Base-by-base conservation (phyloP, 495 filamentous ascomycete species). In the Pyronema omphalodes region DNA sequence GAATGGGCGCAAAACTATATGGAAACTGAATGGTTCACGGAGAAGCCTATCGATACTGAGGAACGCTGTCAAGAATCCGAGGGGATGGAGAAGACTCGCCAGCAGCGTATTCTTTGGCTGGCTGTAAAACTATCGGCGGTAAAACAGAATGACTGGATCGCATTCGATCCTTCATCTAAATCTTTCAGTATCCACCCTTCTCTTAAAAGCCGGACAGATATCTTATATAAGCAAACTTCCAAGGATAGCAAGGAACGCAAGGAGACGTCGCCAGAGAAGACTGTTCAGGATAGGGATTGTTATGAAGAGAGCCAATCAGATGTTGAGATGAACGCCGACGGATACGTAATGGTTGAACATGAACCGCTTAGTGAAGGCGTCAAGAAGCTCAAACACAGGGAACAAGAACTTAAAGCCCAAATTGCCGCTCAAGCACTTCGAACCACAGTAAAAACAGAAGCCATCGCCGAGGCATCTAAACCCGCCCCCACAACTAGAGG, bases 101-200 rank as follows among this genome's bases (percentile, higher is more conserved):
- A 74, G 55, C 78, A 85, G 49, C 71, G 89, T n/a, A 79, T 86
- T 43, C 65, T 91, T 0, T 89, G 83, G 76, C 67, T 93, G 19
- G 83, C 76, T 0, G 65, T 70, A 39, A 68, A 70, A 19, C 73
- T 88, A 53, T 44, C 15, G 14, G 51, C 37, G 18, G n/a, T n/a
- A n/a, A n/a, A n/a, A n/a, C 9, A 6, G 3, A 29, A 45, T 29
- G 51, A 54, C 40, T 54, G 39, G 37, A 44, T 54, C 6, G n/a
- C 6, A 45, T 54, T 23, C 19, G 40, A 45, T 14, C 5, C 6
- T 6, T 37, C 23, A 17, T 7, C 55, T 6, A 41, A 51, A 15
- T 51, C 0, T 1, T 65, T 65, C 47, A 4, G 36, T 7, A 18
- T 65, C 9, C 62, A 65, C 15, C 51, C 51, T 6, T 45, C 44